Percentiles rank a stretch among this genome's conserved stretches.
Evolutionary conservation across 139 green algal species (phyloP).

Genomic region (Picochlorum sp.): DNA sequence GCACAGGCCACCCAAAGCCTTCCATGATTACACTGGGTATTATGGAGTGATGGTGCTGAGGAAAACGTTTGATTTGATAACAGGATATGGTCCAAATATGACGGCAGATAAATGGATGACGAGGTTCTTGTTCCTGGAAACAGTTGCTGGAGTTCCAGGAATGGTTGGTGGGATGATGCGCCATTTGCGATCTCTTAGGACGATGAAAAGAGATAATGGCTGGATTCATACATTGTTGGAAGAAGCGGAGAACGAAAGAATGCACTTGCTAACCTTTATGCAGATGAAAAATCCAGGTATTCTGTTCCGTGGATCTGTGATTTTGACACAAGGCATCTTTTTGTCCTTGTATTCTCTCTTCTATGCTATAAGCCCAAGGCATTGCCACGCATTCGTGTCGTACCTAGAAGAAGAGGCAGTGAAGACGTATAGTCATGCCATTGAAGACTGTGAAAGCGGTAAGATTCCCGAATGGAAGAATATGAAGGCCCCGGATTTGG

Average conservation of each 20-base stretch:
- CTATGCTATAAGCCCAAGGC: constrained; percentile 69
- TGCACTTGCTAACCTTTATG: constrained; percentile 93
- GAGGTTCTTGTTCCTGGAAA: constrained; percentile 86
- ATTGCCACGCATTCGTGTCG: constrained; percentile 77
- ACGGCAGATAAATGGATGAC: constrained; percentile 60
- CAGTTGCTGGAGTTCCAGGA: constrained; percentile 78
- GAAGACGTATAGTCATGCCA: constrained; percentile 78
- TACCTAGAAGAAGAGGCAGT: constrained; percentile 96
- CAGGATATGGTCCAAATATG: constrained; percentile 55
- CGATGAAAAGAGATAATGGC: constrained; percentile 65
- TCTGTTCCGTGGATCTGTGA: constrained; percentile 67
- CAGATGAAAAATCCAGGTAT: constrained; percentile 58
- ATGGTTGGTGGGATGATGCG: constrained; percentile 85
- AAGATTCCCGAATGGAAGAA: constrained; percentile 55
- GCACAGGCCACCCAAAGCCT: background rate
- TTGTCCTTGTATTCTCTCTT: constrained; percentile 75
- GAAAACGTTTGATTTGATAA: constrained; percentile 51
- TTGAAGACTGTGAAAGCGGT: constrained; percentile 41
- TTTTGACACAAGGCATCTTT: constrained; percentile 72
- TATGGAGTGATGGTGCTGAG: constrained; percentile 29
- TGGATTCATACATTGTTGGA: constrained; percentile 92
- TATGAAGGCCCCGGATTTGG: constrained; percentile 38
- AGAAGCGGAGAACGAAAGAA: constrained; percentile 92
- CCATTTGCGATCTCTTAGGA: constrained; percentile 73
- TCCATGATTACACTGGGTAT: constrained; percentile 2